Evolutionary conservation across 306 rosid species (phyloP).

Genomic region (Rosa persica): DNA sequence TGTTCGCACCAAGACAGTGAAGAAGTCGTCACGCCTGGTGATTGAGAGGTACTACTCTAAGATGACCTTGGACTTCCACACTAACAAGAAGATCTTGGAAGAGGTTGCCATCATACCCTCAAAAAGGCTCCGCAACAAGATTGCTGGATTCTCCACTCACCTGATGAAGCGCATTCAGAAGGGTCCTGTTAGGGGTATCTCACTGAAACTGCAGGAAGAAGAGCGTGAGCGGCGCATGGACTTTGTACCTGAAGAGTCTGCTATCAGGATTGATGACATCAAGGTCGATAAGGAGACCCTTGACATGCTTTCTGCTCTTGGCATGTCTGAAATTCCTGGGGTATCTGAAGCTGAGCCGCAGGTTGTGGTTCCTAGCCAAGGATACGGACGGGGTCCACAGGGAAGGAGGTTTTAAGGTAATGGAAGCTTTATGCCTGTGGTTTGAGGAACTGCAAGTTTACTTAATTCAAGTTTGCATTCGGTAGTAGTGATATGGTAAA

Average conservation of each 20-base stretch:
- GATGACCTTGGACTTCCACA: slow-evolving; percentile 48
- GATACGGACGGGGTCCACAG: slow-evolving; percentile 25
- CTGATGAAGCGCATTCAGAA: slow-evolving; percentile 45
- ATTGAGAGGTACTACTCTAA: slow-evolving; percentile 40
- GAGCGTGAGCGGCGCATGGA: slow-evolving; percentile 49
- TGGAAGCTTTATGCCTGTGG: neutral
- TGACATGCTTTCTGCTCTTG: slow-evolving; percentile 40
- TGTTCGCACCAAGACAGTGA: slow-evolving; percentile 44
- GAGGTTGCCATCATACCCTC: slow-evolving; percentile 46
- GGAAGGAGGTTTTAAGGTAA: slow-evolving; percentile 33
- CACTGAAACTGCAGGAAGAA: slow-evolving; percentile 40
- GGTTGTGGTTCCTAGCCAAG: slow-evolving; percentile 20
- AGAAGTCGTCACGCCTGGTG: slow-evolving; percentile 43
- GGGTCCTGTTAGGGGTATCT: slow-evolving; percentile 47
- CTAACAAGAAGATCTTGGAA: slow-evolving; percentile 42
- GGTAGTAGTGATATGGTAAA: neutral
- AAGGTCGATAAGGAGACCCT: slow-evolving; percentile 41
- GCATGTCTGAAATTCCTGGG: slow-evolving; percentile 41
- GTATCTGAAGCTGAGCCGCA: slow-evolving; percentile 32
- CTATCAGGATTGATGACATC: slow-evolving; percentile 31
- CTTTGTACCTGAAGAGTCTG: slow-evolving; percentile 42
- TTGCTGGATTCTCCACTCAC: slow-evolving; percentile 45
- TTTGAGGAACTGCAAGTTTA: neutral
- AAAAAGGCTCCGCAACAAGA: slow-evolving; percentile 44
- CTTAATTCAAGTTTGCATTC: slow-evolving; percentile 4